phyloP scores from a whole-genome alignment of 2,329 filamentous ascomycete species.

The Drechslerella stenobrocha region DNA sequence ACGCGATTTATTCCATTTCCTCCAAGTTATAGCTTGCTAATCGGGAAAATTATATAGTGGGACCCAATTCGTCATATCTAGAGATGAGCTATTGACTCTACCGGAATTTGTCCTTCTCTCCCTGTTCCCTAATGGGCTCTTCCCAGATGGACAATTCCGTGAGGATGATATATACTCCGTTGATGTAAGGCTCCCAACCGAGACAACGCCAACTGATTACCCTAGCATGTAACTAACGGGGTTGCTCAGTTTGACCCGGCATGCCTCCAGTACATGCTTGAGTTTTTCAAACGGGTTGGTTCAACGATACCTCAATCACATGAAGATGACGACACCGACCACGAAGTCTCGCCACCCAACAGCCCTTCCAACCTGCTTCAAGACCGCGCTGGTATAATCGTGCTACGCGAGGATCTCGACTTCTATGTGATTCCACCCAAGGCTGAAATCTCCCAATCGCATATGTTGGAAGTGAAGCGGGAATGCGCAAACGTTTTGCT shows the following conservation, averaged over 20 bases:
- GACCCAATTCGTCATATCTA: conserved; percentile 86
- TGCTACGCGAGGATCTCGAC: conserved; percentile 91
- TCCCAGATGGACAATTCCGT: conserved; percentile 91
- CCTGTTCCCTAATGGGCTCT: conserved; percentile 97
- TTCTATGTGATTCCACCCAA: conserved; percentile 94
- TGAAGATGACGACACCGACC: conserved; percentile 65
- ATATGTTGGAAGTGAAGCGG: conserved; percentile 96
- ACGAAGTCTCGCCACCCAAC: conserved; percentile 58
- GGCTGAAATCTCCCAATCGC: conserved; percentile 76
- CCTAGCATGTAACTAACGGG: conserved; percentile 44
- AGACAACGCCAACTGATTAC: conserved; percentile 1
- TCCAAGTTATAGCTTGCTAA: conserved; percentile 50
- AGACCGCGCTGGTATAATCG: conserved; percentile 92
- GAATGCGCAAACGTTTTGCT: conserved; percentile 85
- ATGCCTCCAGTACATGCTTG: conserved; percentile 97
- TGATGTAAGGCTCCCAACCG: conserved; percentile 70
- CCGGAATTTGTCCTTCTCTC: conserved; percentile 97
- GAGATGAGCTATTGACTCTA: conserved; percentile 91
- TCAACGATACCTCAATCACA: conserved; percentile 79
- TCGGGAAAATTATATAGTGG: conserved; percentile 64
- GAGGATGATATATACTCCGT: conserved; percentile 95
- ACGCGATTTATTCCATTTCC: conserved; percentile 7
- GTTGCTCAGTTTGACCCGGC: conserved; percentile 83
- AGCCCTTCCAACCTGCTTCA: conserved; percentile 68
- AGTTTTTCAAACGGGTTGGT: conserved; percentile 94